These are phyloP conservation scores for Clarireedia monteithiana DNA, from an alignment of 2,329 filamentous ascomycete genomes.

Conservation along the genomic window DNA sequence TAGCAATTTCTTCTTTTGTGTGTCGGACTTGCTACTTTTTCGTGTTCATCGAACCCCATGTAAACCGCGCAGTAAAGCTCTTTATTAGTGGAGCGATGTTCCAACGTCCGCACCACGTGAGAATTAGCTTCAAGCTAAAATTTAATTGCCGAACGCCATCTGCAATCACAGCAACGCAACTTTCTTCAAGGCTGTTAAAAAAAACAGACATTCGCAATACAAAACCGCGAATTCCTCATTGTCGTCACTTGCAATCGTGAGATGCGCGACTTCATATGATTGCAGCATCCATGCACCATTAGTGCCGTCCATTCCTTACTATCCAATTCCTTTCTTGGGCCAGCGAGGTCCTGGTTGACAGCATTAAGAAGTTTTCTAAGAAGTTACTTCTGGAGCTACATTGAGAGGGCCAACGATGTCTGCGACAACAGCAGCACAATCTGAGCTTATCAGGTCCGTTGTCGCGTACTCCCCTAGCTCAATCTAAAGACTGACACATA, in stretches of 20 bases:
- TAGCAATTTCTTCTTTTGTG: too few species aligned
- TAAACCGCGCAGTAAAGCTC: too few species aligned
- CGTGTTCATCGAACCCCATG: too few species aligned
- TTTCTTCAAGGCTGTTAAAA: background rate
- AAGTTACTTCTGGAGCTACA: too few species aligned
- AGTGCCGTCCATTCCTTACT: conserved; percentile 8
- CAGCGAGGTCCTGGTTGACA: background rate
- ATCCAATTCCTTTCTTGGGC: background rate
- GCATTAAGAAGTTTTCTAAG: background rate
- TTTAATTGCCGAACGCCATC: conserved; percentile 7
- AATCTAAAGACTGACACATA: conserved; percentile 10
- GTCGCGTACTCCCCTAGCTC: background rate
- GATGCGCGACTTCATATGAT: conserved; percentile 7
- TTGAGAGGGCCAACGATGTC: conserved; percentile 19
- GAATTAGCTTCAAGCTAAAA: conserved; percentile 2
- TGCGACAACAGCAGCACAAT: conserved; percentile 24
- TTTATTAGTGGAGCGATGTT: too few species aligned
- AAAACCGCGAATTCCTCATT: conserved; percentile 3
- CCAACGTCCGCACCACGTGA: background rate
- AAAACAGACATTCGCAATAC: conserved; percentile 1
- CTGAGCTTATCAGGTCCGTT: conserved; percentile 29
- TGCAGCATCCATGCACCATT: background rate
- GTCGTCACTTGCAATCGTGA: background rate
- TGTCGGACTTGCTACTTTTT: too few species aligned
- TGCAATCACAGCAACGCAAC: background rate